Conservation (phyloP, 2,329 filamentous ascomycete species). For the Apiospora sp. region DNA sequence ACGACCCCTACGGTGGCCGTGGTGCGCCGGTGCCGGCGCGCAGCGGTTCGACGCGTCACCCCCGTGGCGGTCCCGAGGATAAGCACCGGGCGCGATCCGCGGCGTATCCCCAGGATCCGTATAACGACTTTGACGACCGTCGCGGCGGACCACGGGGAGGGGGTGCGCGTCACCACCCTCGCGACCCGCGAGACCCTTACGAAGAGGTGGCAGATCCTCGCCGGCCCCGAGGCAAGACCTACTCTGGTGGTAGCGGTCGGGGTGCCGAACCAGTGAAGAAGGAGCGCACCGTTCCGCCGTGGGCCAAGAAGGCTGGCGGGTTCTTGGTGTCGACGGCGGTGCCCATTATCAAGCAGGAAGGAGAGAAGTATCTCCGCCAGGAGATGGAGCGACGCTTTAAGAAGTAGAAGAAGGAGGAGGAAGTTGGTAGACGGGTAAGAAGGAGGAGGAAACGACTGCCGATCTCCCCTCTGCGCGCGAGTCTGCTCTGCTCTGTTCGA, state of each 20-base stretch:
- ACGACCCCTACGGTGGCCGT: neutral
- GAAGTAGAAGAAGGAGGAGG: neutral
- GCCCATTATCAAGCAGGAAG: constrained; percentile 23
- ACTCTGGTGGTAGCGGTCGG: too few species aligned
- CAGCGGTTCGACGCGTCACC: neutral
- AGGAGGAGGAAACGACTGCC: neutral
- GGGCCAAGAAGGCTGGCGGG: constrained; percentile 16
- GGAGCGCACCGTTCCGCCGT: constrained; percentile 11
- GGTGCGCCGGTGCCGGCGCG: neutral
- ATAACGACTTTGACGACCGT: neutral
- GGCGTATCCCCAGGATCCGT: constrained; percentile 11
- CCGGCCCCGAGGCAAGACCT: neutral
- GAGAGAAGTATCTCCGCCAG: constrained; percentile 19
- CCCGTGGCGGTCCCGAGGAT: neutral
- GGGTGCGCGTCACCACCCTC: neutral
- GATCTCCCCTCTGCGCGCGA: neutral
- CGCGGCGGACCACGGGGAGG: neutral
- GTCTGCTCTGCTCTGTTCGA: neutral
- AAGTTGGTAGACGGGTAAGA: neutral
- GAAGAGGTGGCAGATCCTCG: neutral
- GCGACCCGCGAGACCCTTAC: neutral
- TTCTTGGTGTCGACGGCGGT: constrained; percentile 21
- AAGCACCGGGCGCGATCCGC: constrained; percentile 7
- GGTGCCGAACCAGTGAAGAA: neutral
- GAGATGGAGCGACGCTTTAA: constrained; percentile 20